phyloP scores from a whole-genome alignment of 1,139 yeast species.

The Kodamaea plutei region DNA sequence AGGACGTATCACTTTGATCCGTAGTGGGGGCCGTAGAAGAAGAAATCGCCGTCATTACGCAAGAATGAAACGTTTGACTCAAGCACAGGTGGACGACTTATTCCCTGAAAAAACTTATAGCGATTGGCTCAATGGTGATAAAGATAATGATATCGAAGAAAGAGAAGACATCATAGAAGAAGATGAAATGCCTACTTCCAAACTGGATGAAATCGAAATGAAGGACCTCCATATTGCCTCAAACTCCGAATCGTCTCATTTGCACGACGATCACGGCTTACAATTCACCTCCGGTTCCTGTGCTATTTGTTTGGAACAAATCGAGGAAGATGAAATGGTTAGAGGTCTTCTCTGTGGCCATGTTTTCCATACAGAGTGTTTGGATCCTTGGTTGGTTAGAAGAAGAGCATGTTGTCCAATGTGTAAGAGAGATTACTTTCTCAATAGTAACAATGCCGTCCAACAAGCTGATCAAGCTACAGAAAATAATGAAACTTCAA shows the following conservation, averaged over 20 bases:
- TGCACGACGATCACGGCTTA: constrained; percentile 20
- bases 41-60: constrained; percentile 38
- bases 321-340: constrained; percentile 60
- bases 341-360: constrained; percentile 81
- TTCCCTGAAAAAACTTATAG: constrained; percentile 64
- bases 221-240: constrained; percentile 1
- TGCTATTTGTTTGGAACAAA: constrained; percentile 71
- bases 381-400: constrained; percentile 78
- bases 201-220: constrained; percentile 3
- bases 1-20: constrained; percentile 3
- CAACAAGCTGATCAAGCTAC: constrained; percentile 2
- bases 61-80: constrained; percentile 52
- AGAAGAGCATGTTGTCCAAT: constrained; percentile 82
- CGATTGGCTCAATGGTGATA: constrained; percentile 61
- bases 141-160: constrained; percentile 33
- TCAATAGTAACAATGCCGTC: constrained; percentile 8
- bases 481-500: constrained; percentile 8
- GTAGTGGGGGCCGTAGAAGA: constrained; percentile 16
- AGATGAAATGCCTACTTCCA: constrained; percentile 14
- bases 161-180: constrained; percentile 36
- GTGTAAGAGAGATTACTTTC: constrained; percentile 69
- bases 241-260: not conserved
- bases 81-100: constrained; percentile 57
- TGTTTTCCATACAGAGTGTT: constrained; percentile 74
- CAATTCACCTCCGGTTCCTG: constrained; percentile 72